Evolutionary conservation across 345 rosid genomes (phyloP).

Genomic region (Melaleuca quinquenervia): DNA sequence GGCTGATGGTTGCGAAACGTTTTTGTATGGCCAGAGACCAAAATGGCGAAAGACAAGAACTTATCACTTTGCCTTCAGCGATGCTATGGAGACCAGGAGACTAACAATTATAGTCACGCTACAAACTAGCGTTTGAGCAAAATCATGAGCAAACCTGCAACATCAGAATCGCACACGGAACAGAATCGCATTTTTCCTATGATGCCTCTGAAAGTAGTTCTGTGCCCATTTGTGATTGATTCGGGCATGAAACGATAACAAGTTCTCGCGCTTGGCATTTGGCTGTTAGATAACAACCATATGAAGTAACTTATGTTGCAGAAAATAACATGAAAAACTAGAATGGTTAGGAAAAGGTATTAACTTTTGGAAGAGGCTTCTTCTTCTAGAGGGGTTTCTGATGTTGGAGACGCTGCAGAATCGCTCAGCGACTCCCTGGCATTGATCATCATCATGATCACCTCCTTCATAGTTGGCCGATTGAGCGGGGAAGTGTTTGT

Average conservation of each 20-base stretch:
- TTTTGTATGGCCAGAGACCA: not conserved
- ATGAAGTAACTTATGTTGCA: not conserved
- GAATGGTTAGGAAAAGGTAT: not conserved
- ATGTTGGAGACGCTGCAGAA: constrained; percentile 21
- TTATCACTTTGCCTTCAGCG: not conserved
- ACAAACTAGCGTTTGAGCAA: not conserved
- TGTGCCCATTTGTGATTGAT: not conserved
- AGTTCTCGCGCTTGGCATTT: not conserved
- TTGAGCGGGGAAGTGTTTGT: constrained; percentile 47
- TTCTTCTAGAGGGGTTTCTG: constrained; percentile 27
- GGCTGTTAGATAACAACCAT: not conserved
- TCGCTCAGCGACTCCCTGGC: constrained; percentile 24
- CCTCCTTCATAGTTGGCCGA: constrained; percentile 74
- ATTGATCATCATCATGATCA: constrained; percentile 59
- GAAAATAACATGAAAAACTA: not conserved
- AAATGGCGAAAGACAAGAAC: not conserved
- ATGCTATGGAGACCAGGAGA: not conserved
- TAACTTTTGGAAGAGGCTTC: constrained; percentile 6
- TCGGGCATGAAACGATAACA: not conserved
- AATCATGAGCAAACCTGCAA: not conserved
- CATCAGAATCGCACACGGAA: not conserved
- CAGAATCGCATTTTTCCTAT: not conserved
- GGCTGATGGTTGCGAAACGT: not conserved
- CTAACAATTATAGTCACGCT: not conserved
- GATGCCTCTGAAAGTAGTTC: not conserved